Evolutionary conservation across 352 stramenopile genomes (phyloP), one percentile per base, ranked within the genome.

Genomic region (Aphanomyces euteiches): DNA sequence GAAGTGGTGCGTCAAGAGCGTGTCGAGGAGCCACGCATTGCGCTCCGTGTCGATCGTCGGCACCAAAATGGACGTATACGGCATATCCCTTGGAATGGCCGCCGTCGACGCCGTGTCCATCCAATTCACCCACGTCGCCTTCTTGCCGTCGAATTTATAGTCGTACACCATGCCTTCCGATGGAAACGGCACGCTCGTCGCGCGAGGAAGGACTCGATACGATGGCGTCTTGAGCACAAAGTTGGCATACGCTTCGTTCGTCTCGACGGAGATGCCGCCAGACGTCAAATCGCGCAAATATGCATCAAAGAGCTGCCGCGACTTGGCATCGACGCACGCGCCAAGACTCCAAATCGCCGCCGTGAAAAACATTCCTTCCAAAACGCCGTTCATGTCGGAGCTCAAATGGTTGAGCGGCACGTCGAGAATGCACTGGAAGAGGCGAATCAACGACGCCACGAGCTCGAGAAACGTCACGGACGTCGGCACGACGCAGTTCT

Each of bases 31-130:
- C 84, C 88, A 97, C 21, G 93, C 90, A 38, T 97, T 96, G 7
- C 90, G 87, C 66, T 97, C 89, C 17, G 93, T 98, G 58, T 98
- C 93, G 59, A 98, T 91, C 5, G 93, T 98, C 1, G 91, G 92
- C 15, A 98, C 93, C 15, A 98, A 68, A 38, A 98, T 96, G 45
- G 84, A 81, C 13, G 91, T 93, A 65, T 97, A 96, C 61, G 88
- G 80, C 2, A 87, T 80, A 36, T 92, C 83, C 7, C 78, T 76
- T 0, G 87, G 85, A 45, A 96, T 93, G 3, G 67, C 69, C 0
- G 77, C 74, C 0, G 73, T 56, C 7, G 70, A 72, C 34, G 39
- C 37, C 13, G 56, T 58, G 7, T 92, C 85, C 77, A 92, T 90
- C 87, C 85, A 94, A 54, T 83, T 86, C 36, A 73, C 73, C 90